phyloP scores from a whole-genome alignment of 352 stramenopile genomes.

The Globisporangium megalacanthum region DNA sequence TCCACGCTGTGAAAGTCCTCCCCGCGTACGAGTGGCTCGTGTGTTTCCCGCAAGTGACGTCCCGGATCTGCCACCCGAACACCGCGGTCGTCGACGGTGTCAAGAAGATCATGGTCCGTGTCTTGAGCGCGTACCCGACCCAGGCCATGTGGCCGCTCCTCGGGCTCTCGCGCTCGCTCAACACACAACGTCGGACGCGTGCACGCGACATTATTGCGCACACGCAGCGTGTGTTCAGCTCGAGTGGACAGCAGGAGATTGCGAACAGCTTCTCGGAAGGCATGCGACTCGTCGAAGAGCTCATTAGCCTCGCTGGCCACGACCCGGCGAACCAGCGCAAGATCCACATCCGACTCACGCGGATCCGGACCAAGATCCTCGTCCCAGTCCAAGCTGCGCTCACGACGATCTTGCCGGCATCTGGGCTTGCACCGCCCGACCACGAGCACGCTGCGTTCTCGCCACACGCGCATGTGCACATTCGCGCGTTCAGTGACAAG shows the following conservation, averaged over 20 bases:
- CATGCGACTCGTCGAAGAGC: constrained; percentile 89
- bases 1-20: constrained; percentile 46
- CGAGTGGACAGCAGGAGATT: constrained; percentile 53
- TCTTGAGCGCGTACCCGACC: constrained; percentile 92
- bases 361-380: constrained; percentile 67
- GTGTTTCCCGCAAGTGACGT: constrained; percentile 97
- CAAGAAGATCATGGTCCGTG: constrained; percentile 90
- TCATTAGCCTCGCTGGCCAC: constrained; percentile 92
- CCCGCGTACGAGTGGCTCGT: constrained; percentile 95
- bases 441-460: constrained; percentile 51
- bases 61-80: constrained; percentile 90
- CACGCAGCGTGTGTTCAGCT: constrained; percentile 63
- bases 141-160: constrained; percentile 97
- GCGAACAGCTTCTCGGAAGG: constrained; percentile 84
- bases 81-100: constrained; percentile 84
- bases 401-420: constrained; percentile 66
- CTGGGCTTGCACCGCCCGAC: constrained; percentile 51
- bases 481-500: constrained; percentile 85
- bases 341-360: constrained; percentile 71
- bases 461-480: constrained; percentile 74
- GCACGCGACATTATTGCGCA: constrained; percentile 60
- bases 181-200: constrained; percentile 56
- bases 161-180: constrained; percentile 91
- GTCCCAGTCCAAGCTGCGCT: constrained; percentile 76
- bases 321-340: constrained; percentile 77